phyloP scores from a whole-genome alignment of 768 basidiomycete species.

The Chiua virens region DNA sequence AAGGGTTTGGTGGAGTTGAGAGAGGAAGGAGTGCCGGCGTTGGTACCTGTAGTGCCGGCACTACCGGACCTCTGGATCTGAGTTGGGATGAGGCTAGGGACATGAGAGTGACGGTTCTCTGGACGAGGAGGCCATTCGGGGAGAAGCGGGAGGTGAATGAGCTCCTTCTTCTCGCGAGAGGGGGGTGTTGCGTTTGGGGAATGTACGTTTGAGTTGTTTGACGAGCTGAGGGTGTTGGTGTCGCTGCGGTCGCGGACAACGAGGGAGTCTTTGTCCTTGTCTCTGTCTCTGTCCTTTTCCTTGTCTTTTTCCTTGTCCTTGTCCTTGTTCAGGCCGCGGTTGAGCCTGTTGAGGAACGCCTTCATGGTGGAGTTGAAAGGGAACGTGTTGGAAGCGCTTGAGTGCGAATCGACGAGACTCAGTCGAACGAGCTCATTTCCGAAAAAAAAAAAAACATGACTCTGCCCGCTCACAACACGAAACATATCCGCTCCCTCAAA shows the following conservation, averaged over 20 bases:
- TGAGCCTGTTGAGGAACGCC: conserved; percentile 78
- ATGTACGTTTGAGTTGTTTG: conserved; percentile 21
- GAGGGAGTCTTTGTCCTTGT: conserved; percentile 31
- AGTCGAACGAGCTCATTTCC: conserved; percentile 21
- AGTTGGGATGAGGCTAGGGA: conserved; percentile 1
- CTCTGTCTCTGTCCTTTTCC: conserved; percentile 4
- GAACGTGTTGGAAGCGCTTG: conserved; percentile 9
- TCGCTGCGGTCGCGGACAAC: conserved; percentile 32
- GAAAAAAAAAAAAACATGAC: background rate
- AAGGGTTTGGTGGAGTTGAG: conserved; percentile 65
- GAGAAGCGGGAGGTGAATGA: conserved; percentile 57
- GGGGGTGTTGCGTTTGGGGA: conserved; percentile 26
- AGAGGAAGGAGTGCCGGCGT: conserved; percentile 43
- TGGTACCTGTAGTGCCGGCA: conserved; percentile 34
- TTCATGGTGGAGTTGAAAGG: conserved; percentile 54
- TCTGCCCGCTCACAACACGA: conserved; percentile 57
- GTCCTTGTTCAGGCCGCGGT: conserved; percentile 61
- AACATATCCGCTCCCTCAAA: conserved; percentile 52
- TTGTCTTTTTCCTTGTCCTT: conserved; percentile 35
- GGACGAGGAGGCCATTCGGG: conserved; percentile 63
- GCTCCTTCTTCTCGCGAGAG: conserved; percentile 56
- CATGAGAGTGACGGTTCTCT: conserved; percentile 21
- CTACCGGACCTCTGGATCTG: conserved; percentile 31
- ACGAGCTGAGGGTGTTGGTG: conserved; percentile 32
- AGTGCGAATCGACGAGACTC: conserved; percentile 3